A percentile compares a stretch with the other conserved stretches of the same genome.
phyloP scores from a whole-genome alignment of 225 moss, liverwort and hornwort genomes.

The Antitrichia curtipendula region DNA sequence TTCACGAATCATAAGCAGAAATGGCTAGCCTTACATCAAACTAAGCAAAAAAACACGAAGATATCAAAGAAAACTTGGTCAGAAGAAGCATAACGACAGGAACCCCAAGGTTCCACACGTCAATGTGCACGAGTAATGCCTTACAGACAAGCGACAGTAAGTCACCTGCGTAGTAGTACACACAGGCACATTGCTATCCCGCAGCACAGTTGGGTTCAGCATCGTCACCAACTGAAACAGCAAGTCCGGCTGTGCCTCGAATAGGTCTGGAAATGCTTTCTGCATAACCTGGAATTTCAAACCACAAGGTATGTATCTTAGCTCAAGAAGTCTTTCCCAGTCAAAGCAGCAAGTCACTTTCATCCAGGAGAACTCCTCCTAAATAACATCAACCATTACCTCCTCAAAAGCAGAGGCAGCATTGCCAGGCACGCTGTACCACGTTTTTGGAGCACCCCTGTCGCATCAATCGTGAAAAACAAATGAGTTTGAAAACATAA shows the following conservation, averaged over 20 bases:
- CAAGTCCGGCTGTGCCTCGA: slow-evolving; percentile 85
- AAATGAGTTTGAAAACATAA: background rate
- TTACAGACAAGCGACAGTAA: background rate
- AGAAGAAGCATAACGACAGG: background rate
- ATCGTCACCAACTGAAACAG: slow-evolving; percentile 86
- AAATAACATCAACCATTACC: slow-evolving; percentile 16
- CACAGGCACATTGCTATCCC: slow-evolving; percentile 68
- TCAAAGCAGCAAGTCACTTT: background rate
- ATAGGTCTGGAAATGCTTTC: slow-evolving; percentile 80
- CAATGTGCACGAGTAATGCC: background rate
- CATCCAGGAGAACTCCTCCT: background rate
- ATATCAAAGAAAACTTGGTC: background rate
- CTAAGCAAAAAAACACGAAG: background rate
- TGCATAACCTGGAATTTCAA: slow-evolving; percentile 63
- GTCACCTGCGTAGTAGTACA: slow-evolving; percentile 80
- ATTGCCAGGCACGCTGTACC: slow-evolving; percentile 93
- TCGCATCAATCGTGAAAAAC: background rate
- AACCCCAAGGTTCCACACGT: background rate
- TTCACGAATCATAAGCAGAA: background rate
- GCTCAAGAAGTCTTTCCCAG: background rate
- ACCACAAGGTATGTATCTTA: background rate
- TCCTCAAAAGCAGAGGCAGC: slow-evolving; percentile 84
- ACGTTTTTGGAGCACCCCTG: slow-evolving; percentile 93
- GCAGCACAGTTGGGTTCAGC: slow-evolving; percentile 73
- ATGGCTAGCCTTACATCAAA: background rate